Evolutionary conservation across 306 rosid species (phyloP).

Genomic region (Cercis canadensis): DNA sequence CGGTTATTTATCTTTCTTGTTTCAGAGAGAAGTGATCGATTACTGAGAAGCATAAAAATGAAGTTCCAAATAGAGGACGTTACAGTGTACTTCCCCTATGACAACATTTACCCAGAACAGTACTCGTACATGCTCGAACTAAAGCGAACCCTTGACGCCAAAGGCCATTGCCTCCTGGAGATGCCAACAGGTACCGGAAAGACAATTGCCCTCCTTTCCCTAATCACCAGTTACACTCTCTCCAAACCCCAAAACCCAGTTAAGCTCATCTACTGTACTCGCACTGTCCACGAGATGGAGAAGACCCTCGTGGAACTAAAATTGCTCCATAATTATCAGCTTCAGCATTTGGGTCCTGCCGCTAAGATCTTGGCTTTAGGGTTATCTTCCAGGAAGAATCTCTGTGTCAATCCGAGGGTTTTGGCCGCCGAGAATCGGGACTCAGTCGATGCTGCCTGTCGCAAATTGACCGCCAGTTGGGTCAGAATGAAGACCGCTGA

Average conservation of each 20-base stretch:
- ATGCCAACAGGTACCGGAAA: slow-evolving; percentile 98
- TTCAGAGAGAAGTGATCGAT: too few relatives aligned
- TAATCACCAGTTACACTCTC: slow-evolving; percentile 82
- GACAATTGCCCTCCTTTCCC: slow-evolving; percentile 81
- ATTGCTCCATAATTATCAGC: slow-evolving; percentile 73
- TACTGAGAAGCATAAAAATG: slow-evolving; percentile 40
- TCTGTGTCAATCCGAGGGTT: slow-evolving; percentile 67
- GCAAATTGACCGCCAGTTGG: slow-evolving; percentile 89
- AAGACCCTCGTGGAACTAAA: slow-evolving; percentile 87
- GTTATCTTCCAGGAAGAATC: slow-evolving; percentile 81
- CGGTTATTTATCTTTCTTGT: too few relatives aligned
- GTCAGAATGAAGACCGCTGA: slow-evolving; percentile 79
- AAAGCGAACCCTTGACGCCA: slow-evolving; percentile 86
- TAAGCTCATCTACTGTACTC: slow-evolving; percentile 91
- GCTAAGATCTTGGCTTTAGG: slow-evolving; percentile 80
- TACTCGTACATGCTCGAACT: slow-evolving; percentile 87
- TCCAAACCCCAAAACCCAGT: slow-evolving; percentile 75
- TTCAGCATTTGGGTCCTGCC: slow-evolving; percentile 61
- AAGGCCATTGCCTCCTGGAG: slow-evolving; percentile 87
- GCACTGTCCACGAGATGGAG: slow-evolving; percentile 98
- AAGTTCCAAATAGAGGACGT: slow-evolving; percentile 85
- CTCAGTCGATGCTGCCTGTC: slow-evolving; percentile 86
- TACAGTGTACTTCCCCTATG: slow-evolving; percentile 87
- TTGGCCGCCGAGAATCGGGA: slow-evolving; percentile 75
- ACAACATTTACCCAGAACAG: slow-evolving; percentile 91